phyloP scores from a whole-genome alignment of 495 filamentous ascomycete species.

The Penicillium coffeae region DNA sequence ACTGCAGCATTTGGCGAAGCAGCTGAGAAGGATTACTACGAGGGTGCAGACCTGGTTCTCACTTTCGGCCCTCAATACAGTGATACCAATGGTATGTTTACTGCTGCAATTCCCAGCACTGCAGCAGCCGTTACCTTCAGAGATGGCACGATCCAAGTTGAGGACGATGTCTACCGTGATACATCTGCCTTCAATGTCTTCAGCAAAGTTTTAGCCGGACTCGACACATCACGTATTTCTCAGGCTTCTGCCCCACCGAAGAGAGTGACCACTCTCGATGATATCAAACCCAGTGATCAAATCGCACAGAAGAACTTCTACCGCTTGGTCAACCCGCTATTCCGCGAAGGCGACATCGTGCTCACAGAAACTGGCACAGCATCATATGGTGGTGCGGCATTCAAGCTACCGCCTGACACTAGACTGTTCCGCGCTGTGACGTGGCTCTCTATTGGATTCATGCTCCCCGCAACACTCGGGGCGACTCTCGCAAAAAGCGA shows the following conservation, averaged over 20 bases:
- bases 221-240: slow-evolving; percentile 17
- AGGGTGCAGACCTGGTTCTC: slow-evolving; percentile 31
- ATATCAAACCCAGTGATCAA: slow-evolving; percentile 12
- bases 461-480: slow-evolving; percentile 46
- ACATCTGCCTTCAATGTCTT: slow-evolving; percentile 17
- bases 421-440: slow-evolving; percentile 33
- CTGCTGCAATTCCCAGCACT: slow-evolving; percentile 23
- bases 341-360: slow-evolving; percentile 35
- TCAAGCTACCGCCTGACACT: slow-evolving; percentile 26
- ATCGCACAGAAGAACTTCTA: slow-evolving; percentile 34
- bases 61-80: slow-evolving; percentile 32
- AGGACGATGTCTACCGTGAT: slow-evolving; percentile 23
- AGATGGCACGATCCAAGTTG: slow-evolving; percentile 26
- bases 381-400: slow-evolving; percentile 26
- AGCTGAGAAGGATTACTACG: slow-evolving; percentile 21
- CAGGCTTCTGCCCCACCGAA: slow-evolving; percentile 14
- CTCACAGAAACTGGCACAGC: slow-evolving; percentile 42
- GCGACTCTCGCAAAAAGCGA: slow-evolving; percentile 45
- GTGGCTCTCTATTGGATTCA: slow-evolving; percentile 47
- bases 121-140: slow-evolving; percentile 27
- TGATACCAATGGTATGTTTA: slow-evolving; percentile 36
- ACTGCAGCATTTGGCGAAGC: slow-evolving; percentile 22
- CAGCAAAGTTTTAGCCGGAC: slow-evolving; percentile 12
- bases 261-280: slow-evolving; percentile 3
- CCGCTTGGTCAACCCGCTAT: slow-evolving; percentile 22